These are phyloP conservation scores for Boeremia exigua DNA, from an alignment of 2,329 filamentous ascomycete species.

Conservation along the genomic window DNA sequence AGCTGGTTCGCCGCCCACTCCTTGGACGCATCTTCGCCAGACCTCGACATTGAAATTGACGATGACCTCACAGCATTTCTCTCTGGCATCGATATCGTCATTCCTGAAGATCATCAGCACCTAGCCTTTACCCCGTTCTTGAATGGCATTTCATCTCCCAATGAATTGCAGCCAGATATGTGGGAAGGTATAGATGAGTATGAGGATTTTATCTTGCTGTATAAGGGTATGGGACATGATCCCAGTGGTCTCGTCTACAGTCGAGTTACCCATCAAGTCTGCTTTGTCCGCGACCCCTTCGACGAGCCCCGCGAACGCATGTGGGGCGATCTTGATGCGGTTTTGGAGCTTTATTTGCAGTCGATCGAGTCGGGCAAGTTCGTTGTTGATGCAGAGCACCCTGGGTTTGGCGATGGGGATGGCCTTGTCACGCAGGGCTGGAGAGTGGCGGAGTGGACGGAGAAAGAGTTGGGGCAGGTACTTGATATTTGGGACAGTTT, in stretches of 20 bases:
- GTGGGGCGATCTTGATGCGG: neutral
- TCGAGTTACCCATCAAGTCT: neutral
- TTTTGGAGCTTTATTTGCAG: neutral
- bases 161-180: conserved; percentile 1
- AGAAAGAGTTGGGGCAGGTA: conserved; percentile 1
- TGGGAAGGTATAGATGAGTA: conserved; percentile 1
- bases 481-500: conserved; percentile 1
- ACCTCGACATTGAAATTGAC: neutral
- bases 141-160: neutral
- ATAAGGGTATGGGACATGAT: neutral
- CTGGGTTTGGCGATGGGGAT: neutral
- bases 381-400: neutral
- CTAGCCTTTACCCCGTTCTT: conserved; percentile 4
- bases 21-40: neutral
- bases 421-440: neutral
- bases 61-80: conserved; percentile 3
- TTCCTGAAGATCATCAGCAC: neutral
- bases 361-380: conserved; percentile 3
- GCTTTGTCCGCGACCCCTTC: neutral
- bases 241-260: conserved; percentile 1
- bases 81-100: conserved; percentile 3
- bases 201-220: neutral
- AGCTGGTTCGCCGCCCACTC: conserved; percentile 4
- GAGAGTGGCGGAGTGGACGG: conserved; percentile 1
- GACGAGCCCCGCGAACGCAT: neutral